These are phyloP conservation scores for Talaromyces atroroseus DNA, from an alignment of 2,329 filamentous ascomycete genomes.

Conservation along the genomic window DNA sequence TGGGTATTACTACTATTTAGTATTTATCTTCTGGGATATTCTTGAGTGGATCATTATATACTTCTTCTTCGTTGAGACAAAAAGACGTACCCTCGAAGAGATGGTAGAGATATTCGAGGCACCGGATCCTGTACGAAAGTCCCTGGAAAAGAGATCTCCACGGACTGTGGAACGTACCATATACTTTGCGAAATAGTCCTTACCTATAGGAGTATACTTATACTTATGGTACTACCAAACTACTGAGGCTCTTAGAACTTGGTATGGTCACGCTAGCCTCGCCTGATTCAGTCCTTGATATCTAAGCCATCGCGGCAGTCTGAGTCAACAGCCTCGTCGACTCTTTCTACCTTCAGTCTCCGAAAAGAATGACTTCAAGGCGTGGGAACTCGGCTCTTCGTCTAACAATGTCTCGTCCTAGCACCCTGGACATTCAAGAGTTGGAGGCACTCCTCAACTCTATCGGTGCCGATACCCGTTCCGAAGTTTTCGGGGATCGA, in stretches of 20 bases:
- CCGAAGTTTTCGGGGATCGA: background rate
- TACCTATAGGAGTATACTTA: background rate
- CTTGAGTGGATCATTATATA: conserved; percentile 13
- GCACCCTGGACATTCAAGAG: background rate
- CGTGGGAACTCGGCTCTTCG: too few relatives aligned
- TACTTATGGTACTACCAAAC: background rate
- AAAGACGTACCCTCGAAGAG: conserved; percentile 13
- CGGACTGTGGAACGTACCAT: conserved; percentile 9
- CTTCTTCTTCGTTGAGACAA: conserved; percentile 14
- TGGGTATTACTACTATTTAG: conserved; percentile 11
- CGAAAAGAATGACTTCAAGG: too few relatives aligned
- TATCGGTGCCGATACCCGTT: background rate
- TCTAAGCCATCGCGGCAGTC: too few relatives aligned
- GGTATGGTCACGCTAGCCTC: too few relatives aligned
- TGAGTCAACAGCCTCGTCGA: too few relatives aligned
- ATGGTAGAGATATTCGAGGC: conserved; percentile 13
- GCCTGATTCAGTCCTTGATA: too few relatives aligned
- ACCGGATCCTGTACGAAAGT: conserved; percentile 10
- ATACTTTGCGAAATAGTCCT: background rate
- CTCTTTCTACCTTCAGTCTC: too few relatives aligned
- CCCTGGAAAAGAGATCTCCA: conserved; percentile 5
- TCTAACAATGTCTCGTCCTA: too few relatives aligned
- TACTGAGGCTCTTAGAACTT: too few relatives aligned
- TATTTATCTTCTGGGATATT: conserved; percentile 13
- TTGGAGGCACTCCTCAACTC: background rate